Percentiles rank a stretch among this genome's conserved stretches.
These are phyloP conservation scores for Mycena olivaceomarginata DNA, from an alignment of 768 basidiomycete species.

Conservation along the genomic window DNA sequence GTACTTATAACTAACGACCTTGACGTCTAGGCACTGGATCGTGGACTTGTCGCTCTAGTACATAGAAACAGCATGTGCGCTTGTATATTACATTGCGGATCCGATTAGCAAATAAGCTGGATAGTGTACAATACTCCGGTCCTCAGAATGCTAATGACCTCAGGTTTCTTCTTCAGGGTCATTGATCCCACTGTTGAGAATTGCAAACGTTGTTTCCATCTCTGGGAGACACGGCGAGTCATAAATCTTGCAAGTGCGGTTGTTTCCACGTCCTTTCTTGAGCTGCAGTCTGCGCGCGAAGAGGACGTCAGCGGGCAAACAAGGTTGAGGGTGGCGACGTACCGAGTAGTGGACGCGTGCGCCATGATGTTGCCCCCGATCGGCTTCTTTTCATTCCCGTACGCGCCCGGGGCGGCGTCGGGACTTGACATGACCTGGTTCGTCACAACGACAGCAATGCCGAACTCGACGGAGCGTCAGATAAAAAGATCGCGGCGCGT, in stretches of 20 bases:
- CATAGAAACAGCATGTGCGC: slow-evolving; percentile 30
- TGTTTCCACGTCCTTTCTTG: slow-evolving; percentile 93
- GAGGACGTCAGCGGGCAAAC: neutral
- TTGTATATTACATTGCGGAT: slow-evolving; percentile 49
- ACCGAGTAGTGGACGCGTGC: slow-evolving; percentile 98
- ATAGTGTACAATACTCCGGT: slow-evolving; percentile 33
- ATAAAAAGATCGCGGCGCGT: slow-evolving; percentile 27
- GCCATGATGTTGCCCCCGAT: slow-evolving; percentile 99
- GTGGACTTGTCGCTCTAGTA: slow-evolving; percentile 27
- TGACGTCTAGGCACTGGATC: too few relatives aligned
- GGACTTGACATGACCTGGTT: slow-evolving; percentile 99
- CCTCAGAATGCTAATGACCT: slow-evolving; percentile 56
- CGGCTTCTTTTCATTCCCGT: slow-evolving; percentile 97
- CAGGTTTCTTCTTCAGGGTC: slow-evolving; percentile 93
- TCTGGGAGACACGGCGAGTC: slow-evolving; percentile 99
- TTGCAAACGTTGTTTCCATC: slow-evolving; percentile 96
- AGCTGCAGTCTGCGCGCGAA: slow-evolving; percentile 81
- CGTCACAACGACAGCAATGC: slow-evolving; percentile 96
- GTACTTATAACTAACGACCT: too few relatives aligned
- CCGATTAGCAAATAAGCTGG: slow-evolving; percentile 34
- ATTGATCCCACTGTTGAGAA: slow-evolving; percentile 92
- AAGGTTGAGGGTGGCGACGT: slow-evolving; percentile 43
- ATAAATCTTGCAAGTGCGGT: slow-evolving; percentile 96
- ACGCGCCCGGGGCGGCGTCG: slow-evolving; percentile 93
- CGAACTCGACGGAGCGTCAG: slow-evolving; percentile 77